Percentiles rank a stretch among this genome's conserved stretches.
These are phyloP conservation scores for Setaria italica DNA, from an alignment of 202 grass and related monocot species.

Conservation along the genomic window DNA sequence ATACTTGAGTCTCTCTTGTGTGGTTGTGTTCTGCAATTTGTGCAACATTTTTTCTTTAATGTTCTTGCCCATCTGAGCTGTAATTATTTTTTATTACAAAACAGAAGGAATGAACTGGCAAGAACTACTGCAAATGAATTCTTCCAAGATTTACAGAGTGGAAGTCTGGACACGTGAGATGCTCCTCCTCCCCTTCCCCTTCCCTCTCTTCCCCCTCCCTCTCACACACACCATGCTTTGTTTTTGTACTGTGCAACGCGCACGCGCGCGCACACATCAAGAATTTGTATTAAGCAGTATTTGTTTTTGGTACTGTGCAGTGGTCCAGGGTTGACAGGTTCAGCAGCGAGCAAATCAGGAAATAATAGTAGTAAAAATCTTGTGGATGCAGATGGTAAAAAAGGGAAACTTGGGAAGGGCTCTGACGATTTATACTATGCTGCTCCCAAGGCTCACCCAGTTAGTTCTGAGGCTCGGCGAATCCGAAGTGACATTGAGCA, in stretches of 20 bases:
- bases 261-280: neutral
- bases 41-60: conserved; percentile 11
- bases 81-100: conserved; percentile 25
- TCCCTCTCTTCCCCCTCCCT: too few relatives aligned
- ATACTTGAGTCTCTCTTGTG: conserved; percentile 4
- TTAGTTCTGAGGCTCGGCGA: conserved; percentile 78
- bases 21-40: neutral
- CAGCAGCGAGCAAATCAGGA: conserved; percentile 61
- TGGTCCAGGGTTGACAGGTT: conserved; percentile 71
- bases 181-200: neutral
- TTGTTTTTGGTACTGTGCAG: conserved; percentile 48
- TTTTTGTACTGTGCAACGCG: neutral
- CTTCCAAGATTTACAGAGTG: conserved; percentile 86
- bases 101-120: conserved; percentile 85
- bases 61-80: neutral
- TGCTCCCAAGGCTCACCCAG: conserved; percentile 83
- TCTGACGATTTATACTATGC: conserved; percentile 62
- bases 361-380: conserved; percentile 61
- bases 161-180: conserved; percentile 79
- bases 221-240: neutral
- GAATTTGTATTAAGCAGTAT: conserved; percentile 10
- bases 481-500: conserved; percentile 80
- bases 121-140: conserved; percentile 81
- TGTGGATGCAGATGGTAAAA: conserved; percentile 70
- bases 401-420: conserved; percentile 73